These are phyloP conservation scores for Halenospora varia DNA, from an alignment of 495 filamentous ascomycete species.

Conservation along the genomic window DNA sequence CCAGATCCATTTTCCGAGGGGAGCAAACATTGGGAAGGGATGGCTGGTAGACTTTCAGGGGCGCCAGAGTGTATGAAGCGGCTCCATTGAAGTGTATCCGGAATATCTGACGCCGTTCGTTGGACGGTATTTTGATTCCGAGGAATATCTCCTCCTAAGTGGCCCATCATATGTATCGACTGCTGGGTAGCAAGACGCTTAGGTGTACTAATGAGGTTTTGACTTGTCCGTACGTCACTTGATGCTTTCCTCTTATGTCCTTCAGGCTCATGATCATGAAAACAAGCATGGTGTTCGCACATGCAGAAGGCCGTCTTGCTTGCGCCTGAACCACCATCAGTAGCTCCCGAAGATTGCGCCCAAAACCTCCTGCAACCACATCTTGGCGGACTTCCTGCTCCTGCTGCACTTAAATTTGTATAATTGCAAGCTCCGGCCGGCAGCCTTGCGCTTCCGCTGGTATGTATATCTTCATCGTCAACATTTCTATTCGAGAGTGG, in stretches of 20 bases:
- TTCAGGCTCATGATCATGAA: conserved; percentile 47
- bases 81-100: conserved; percentile 48
- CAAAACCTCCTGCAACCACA: conserved; percentile 69
- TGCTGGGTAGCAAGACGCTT: neutral
- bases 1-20: conserved; percentile 33
- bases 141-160: conserved; percentile 1
- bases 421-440: conserved; percentile 60
- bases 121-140: conserved; percentile 16
- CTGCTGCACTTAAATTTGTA: conserved; percentile 41
- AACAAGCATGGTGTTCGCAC: conserved; percentile 71
- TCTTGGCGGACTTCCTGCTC: conserved; percentile 36
- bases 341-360: conserved; percentile 33
- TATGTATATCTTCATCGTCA: conserved; percentile 32
- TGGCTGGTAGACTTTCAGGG: conserved; percentile 36
- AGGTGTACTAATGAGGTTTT: neutral
- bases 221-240: conserved; percentile 16
- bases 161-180: conserved; percentile 6
- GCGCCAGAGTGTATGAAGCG: conserved; percentile 36
- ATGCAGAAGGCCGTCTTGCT: conserved; percentile 48
- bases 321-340: conserved; percentile 24
- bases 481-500: conserved; percentile 47
- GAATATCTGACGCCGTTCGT: conserved; percentile 14
- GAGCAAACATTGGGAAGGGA: conserved; percentile 48
- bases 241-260: conserved; percentile 10
- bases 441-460: conserved; percentile 28